Evolutionary conservation across 805 yeast species (phyloP), one percentile per base, ranked within the genome.

Genomic region (Spathaspora sp.): DNA sequence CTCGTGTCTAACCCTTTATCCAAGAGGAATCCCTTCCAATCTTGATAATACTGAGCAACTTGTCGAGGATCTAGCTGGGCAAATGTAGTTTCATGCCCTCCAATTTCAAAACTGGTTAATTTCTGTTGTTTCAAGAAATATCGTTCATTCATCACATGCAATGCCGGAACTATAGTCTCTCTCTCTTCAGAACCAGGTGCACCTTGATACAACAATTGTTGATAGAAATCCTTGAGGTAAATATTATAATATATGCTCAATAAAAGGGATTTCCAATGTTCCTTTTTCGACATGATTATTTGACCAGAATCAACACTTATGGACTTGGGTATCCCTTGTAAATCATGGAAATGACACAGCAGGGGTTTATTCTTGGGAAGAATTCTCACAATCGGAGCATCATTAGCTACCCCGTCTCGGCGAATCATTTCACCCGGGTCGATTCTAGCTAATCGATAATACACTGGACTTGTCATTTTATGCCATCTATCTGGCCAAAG

Each of bases 401-500:
- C 67, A 54, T 70, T 72, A 11, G 56, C 44, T 12, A 66, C 42
- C 5, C 75, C 73, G 18, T 60, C 57, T 42, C 76, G 52, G 32
- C 66, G 60, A 2, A 62, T 50, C 0, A 61, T 60, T 48, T 68
- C 71, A 1, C 76, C 75, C 2, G 53, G 46, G 14, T 57, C 56
- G 38, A 69, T 52, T 23, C 72, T 57, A 6, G 70, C 67, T 42
- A 70, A 62, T 5, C 68, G 66, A 52, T 70, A 70, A 52, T 55
- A 70, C 7, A 57, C 39, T 10, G 74, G 71, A 20, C 72, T 66
- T 1, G 66, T 62, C 10, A 65, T 60, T 55, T 65, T 65, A 32
- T 65, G 70, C 72, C 72, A 68, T 38, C 63, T 52, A 51, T 69
- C 72, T 0, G 75, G 76, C 73, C 74, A 71, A 43, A 71, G 49